These are phyloP conservation scores for Tympanopsis confertula DNA, from an alignment of 2,329 filamentous ascomycete genomes.

Conservation along the genomic window DNA sequence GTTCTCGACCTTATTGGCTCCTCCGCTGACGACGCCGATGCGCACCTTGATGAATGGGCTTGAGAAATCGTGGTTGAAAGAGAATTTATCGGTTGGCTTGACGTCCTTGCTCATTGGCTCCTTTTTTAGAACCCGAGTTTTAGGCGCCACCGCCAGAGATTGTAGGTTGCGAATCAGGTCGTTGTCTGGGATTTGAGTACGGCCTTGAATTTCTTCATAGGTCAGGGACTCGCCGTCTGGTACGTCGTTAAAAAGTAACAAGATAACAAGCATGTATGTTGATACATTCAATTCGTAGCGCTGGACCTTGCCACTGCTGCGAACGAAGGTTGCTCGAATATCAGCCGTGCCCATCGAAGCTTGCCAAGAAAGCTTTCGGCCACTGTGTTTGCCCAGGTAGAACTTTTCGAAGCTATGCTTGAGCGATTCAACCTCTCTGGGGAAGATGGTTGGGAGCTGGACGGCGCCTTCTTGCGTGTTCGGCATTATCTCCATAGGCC, in stretches of 20 bases:
- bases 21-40: slow-evolving; percentile 48
- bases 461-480: slow-evolving; percentile 28
- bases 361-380: slow-evolving; percentile 51
- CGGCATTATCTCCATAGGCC: slow-evolving; percentile 51
- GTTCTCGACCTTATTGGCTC: slow-evolving; percentile 53
- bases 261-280: slow-evolving; percentile 51
- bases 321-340: slow-evolving; percentile 42
- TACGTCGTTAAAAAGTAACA: slow-evolving; percentile 52
- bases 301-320: slow-evolving; percentile 35
- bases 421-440: slow-evolving; percentile 39
- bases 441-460: slow-evolving; percentile 37
- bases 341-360: slow-evolving; percentile 53
- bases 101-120: slow-evolving; percentile 58
- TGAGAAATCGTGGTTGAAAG: slow-evolving; percentile 50
- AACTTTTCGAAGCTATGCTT: slow-evolving; percentile 50
- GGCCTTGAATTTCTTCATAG: slow-evolving; percentile 49
- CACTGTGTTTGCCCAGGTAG: slow-evolving; percentile 50
- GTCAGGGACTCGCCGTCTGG: slow-evolving; percentile 32
- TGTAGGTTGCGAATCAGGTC: slow-evolving; percentile 54
- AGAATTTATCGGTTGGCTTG: slow-evolving; percentile 48
- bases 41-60: slow-evolving; percentile 53
- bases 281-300: slow-evolving; percentile 55
- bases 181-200: slow-evolving; percentile 47
- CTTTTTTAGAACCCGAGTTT: slow-evolving; percentile 52
- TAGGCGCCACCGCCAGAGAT: slow-evolving; percentile 52